phyloP scores from a whole-genome alignment of 2,329 filamentous ascomycete genomes.

The Sporothrix phasma region DNA sequence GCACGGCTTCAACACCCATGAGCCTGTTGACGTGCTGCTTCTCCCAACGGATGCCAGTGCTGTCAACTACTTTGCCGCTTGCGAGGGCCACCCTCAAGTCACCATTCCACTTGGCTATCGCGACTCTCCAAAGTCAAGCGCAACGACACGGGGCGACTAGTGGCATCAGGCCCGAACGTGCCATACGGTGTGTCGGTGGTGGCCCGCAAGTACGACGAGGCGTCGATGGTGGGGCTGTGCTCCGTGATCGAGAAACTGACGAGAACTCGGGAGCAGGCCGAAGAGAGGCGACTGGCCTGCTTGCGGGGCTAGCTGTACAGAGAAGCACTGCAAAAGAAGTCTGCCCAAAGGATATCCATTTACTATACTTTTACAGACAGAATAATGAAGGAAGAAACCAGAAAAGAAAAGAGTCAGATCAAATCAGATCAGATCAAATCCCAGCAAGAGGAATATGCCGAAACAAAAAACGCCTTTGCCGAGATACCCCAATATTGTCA shows the following conservation, averaged over 20 bases:
- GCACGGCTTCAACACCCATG: conserved; percentile 32
- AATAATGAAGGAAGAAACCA: not conserved
- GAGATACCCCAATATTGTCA: not conserved
- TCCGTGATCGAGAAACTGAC: conserved; percentile 59
- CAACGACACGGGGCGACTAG: conserved; percentile 38
- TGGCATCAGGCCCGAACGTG: conserved; percentile 40
- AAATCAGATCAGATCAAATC: no score
- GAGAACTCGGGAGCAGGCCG: conserved; percentile 22
- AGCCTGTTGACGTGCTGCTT: conserved; percentile 48
- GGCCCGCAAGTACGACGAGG: conserved; percentile 51
- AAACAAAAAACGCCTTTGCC: not conserved
- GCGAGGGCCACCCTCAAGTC: conserved; percentile 50
- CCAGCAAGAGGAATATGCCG: not conserved
- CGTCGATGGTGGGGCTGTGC: conserved; percentile 52
- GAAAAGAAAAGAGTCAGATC: not conserved
- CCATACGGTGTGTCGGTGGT: conserved; percentile 49
- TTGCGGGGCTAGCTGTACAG: not conserved
- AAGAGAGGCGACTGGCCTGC: conserved; percentile 17
- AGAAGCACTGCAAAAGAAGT: not conserved
- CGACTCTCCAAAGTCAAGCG: conserved; percentile 37
- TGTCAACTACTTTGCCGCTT: conserved; percentile 45
- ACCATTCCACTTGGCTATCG: conserved; percentile 55
- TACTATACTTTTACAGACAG: not conserved
- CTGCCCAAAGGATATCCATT: not conserved
- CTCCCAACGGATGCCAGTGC: conserved; percentile 43